A percentile compares a stretch with the other conserved stretches of the same genome.
Evolutionary conservation across 192 early-diverging fungal species (phyloP).

Genomic region (Haplosporangium gracile): DNA sequence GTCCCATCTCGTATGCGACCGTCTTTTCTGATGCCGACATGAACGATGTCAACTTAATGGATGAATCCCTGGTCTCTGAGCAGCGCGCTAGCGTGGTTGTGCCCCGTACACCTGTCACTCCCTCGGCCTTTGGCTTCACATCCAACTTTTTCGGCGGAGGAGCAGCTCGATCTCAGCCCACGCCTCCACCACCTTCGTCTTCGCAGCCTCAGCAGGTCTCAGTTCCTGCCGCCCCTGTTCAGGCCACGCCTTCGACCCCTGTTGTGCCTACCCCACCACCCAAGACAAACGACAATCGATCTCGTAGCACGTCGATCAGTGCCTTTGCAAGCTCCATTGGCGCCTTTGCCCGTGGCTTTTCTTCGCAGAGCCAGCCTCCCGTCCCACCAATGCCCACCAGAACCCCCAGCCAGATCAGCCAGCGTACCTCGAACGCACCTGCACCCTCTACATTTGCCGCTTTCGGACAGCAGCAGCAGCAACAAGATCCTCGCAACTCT

Average conservation of each 20-base stretch:
- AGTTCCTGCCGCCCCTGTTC: constrained; percentile 19
- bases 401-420: constrained; percentile 38
- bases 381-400: constrained; percentile 39
- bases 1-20: constrained; percentile 50
- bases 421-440: constrained; percentile 17
- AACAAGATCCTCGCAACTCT: constrained; percentile 19
- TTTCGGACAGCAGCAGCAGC: neutral
- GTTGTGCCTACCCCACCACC: neutral
- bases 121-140: constrained; percentile 44
- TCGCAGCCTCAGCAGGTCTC: constrained; percentile 14
- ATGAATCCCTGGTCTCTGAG: constrained; percentile 35
- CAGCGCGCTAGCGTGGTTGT: constrained; percentile 42
- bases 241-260: constrained; percentile 10
- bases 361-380: constrained; percentile 24
- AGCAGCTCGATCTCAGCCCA: neutral
- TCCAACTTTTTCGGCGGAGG: constrained; percentile 35
- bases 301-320: constrained; percentile 47
- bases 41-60: constrained; percentile 59
- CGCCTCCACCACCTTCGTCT: constrained; percentile 2
- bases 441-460: neutral
- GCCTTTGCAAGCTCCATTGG: constrained; percentile 41
- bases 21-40: constrained; percentile 59
- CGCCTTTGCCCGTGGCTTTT: constrained; percentile 38
- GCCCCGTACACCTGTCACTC: constrained; percentile 28
- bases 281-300: constrained; percentile 17